Conservation (phyloP, 2,329 filamentous ascomycete species). For the Penicillium janthinellum region DNA sequence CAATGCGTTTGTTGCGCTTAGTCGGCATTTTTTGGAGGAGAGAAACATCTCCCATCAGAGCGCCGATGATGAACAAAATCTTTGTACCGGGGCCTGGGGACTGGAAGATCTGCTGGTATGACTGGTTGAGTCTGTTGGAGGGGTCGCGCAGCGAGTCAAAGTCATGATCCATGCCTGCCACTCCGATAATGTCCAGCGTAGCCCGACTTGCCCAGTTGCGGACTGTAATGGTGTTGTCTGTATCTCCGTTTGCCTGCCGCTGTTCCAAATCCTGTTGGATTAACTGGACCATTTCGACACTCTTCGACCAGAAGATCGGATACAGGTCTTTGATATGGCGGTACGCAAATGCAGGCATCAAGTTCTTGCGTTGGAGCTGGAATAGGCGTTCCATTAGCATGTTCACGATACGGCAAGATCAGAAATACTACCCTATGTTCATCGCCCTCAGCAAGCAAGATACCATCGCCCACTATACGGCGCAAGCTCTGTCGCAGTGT, state of each 20-base stretch:
- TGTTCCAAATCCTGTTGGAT: slow-evolving; percentile 54
- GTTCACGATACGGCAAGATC: no score
- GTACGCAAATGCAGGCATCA: slow-evolving; percentile 83
- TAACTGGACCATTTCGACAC: slow-evolving; percentile 64
- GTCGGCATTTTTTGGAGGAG: slow-evolving; percentile 67
- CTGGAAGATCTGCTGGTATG: slow-evolving; percentile 33
- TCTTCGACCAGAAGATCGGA: slow-evolving; percentile 80
- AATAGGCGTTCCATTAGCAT: neutral
- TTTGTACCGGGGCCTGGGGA: slow-evolving; percentile 29
- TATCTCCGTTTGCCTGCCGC: slow-evolving; percentile 37
- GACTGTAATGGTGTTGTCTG: slow-evolving; percentile 57
- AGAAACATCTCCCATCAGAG: slow-evolving; percentile 64
- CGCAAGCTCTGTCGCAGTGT: slow-evolving; percentile 46
- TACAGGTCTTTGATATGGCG: slow-evolving; percentile 84
- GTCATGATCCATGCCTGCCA: slow-evolving; percentile 70
- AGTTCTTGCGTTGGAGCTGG: slow-evolving; percentile 67
- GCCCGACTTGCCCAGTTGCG: slow-evolving; percentile 65
- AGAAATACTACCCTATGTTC: slow-evolving; percentile 67
- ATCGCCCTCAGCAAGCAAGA: slow-evolving; percentile 82
- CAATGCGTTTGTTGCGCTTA: slow-evolving; percentile 68
- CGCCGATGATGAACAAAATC: slow-evolving; percentile 58
- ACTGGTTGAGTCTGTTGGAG: slow-evolving; percentile 57
- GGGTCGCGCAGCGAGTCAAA: slow-evolving; percentile 67
- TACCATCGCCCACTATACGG: slow-evolving; percentile 44
- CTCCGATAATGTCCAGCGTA: slow-evolving; percentile 74